Evolutionary conservation across 768 basidiomycete genomes (phyloP).

Genomic region (Lactifluus hygrophoroides): DNA sequence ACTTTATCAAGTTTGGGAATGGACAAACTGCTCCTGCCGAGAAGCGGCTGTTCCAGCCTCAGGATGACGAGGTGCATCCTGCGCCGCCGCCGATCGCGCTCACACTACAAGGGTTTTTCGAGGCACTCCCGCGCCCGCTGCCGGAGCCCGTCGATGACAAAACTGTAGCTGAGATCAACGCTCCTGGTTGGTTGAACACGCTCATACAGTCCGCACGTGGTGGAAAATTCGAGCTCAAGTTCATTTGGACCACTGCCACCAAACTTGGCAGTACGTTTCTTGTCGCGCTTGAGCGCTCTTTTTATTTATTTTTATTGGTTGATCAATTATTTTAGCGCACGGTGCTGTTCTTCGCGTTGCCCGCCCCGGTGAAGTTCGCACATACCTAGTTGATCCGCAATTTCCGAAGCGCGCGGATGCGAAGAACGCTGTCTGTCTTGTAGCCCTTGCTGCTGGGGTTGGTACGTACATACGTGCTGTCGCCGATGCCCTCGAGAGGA

Average conservation of each 20-base stretch:
- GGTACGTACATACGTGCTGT: conserved; percentile 47
- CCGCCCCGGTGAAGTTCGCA: conserved; percentile 41
- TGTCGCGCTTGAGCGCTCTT: background rate
- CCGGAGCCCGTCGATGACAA: conserved; percentile 43
- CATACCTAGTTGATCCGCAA: conserved; percentile 55
- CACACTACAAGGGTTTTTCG: conserved; percentile 51
- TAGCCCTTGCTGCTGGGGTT: conserved; percentile 56
- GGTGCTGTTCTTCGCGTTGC: conserved; percentile 56
- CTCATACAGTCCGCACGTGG: conserved; percentile 46
- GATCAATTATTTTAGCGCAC: conserved; percentile 34
- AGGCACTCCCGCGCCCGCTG: conserved; percentile 57
- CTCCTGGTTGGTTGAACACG: conserved; percentile 44
- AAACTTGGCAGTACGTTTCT: conserved; percentile 36
- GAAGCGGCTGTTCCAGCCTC: background rate
- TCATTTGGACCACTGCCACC: conserved; percentile 37
- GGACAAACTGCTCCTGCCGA: conserved; percentile 37
- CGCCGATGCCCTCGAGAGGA: conserved; percentile 35
- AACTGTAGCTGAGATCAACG: conserved; percentile 44
- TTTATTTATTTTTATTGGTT: background rate
- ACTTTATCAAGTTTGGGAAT: conserved; percentile 50
- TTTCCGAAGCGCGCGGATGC: conserved; percentile 57
- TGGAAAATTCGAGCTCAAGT: conserved; percentile 34
- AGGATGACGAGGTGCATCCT: conserved; percentile 11
- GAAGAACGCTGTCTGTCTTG: conserved; percentile 57
- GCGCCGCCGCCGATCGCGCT: conserved; percentile 12